Evolutionary conservation across 495 filamentous ascomycete species (phyloP).

Genomic region (Schizothecium vesticola): DNA sequence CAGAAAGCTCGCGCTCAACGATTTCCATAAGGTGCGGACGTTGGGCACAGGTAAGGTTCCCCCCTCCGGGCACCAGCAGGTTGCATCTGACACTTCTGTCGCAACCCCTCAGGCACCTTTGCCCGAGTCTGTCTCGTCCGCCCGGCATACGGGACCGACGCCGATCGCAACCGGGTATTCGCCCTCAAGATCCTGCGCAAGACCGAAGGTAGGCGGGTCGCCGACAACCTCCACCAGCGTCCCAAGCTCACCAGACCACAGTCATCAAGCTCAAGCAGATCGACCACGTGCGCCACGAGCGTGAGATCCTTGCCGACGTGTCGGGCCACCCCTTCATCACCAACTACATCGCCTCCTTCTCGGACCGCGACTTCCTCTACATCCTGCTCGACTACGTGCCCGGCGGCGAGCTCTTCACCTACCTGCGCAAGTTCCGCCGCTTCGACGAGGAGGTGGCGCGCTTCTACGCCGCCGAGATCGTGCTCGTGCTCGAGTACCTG

Average conservation of each 20-base stretch:
- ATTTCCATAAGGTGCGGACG: conserved; percentile 84
- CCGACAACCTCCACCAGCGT: not conserved
- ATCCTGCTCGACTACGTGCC: conserved; percentile 91
- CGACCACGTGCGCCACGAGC: conserved; percentile 94
- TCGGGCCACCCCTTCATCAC: conserved; percentile 95
- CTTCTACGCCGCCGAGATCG: conserved; percentile 95
- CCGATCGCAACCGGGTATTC: conserved; percentile 66
- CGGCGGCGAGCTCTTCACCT: conserved; percentile 93
- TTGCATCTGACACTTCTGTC: conserved; percentile 29
- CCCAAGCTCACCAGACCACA: conserved; percentile 36
- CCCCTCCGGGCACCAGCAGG: not conserved
- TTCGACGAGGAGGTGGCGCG: conserved; percentile 82
- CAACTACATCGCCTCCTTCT: conserved; percentile 82
- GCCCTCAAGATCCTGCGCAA: conserved; percentile 93
- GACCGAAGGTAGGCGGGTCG: conserved; percentile 56
- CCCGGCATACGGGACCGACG: conserved; percentile 49
- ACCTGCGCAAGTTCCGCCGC: conserved; percentile 75
- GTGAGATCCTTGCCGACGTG: conserved; percentile 78
- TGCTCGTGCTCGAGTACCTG: conserved; percentile 84
- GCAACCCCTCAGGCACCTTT: conserved; percentile 68
- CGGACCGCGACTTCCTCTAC: conserved; percentile 82
- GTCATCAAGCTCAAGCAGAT: conserved; percentile 96
- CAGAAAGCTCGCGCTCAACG: conserved; percentile 45
- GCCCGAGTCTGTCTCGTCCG: conserved; percentile 87
- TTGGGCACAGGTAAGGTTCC: conserved; percentile 69